These are phyloP conservation scores for Turritis glabra DNA, from an alignment of 345 rosid species.

Conservation along the genomic window DNA sequence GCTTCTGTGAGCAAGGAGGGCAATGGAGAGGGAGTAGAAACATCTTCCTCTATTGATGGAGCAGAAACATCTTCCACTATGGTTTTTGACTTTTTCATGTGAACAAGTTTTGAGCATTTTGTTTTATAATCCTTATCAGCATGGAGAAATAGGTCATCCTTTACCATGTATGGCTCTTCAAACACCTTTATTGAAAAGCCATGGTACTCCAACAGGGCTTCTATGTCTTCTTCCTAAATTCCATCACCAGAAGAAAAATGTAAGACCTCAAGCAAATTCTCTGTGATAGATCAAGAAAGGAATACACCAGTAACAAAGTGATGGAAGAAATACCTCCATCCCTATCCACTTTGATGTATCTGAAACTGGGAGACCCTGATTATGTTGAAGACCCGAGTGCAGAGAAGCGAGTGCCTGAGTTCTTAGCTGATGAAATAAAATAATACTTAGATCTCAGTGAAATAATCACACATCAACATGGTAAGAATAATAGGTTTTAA, in stretches of 20 bases:
- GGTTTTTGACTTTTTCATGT: constrained; percentile 62
- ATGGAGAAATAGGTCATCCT: constrained; percentile 81
- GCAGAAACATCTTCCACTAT: constrained; percentile 68
- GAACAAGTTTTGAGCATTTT: constrained; percentile 82
- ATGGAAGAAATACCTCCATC: constrained; percentile 65
- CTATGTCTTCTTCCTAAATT: constrained; percentile 79
- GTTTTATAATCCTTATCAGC: constrained; percentile 77
- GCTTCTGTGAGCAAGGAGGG: constrained; percentile 40
- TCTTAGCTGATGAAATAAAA: constrained; percentile 64
- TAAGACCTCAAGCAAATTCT: constrained; percentile 35
- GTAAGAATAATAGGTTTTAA: constrained; percentile 17
- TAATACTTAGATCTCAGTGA: constrained; percentile 15
- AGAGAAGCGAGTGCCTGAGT: constrained; percentile 92
- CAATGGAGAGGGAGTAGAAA: constrained; percentile 42
- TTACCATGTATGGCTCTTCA: constrained; percentile 94
- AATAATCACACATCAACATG: constrained; percentile 13
- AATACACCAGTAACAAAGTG: constrained; percentile 16
- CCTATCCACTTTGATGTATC: constrained; percentile 83
- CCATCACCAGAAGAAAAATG: constrained; percentile 33
- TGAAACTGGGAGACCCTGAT: constrained; percentile 87
- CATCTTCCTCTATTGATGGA: constrained; percentile 54
- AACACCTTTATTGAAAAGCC: constrained; percentile 75
- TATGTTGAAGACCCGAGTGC: constrained; percentile 76
- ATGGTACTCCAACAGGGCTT: constrained; percentile 64
- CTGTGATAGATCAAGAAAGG: constrained; percentile 9